phyloP scores from a whole-genome alignment of 768 basidiomycete species.

The Pulveroboletus sp. region DNA sequence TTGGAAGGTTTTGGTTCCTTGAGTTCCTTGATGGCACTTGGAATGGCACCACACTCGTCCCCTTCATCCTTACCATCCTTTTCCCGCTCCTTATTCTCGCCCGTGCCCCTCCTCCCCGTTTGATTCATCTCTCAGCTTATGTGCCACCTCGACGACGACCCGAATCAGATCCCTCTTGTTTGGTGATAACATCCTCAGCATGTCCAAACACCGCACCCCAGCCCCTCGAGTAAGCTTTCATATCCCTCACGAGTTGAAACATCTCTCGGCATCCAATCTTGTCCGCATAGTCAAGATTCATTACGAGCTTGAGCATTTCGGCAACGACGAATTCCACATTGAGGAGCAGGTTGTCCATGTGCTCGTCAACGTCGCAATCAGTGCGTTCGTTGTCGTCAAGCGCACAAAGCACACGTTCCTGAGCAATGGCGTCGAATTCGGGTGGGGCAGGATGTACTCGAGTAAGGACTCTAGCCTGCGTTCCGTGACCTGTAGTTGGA shows the following conservation, averaged over 20 bases:
- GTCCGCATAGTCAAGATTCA: slow-evolving; percentile 84
- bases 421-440: slow-evolving; percentile 39
- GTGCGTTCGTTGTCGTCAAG: slow-evolving; percentile 33
- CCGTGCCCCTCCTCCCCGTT: slow-evolving; percentile 39
- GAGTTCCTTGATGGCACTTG: slow-evolving; percentile 9
- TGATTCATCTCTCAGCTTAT: slow-evolving; percentile 57
- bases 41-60: slow-evolving; percentile 10
- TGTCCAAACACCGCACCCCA: slow-evolving; percentile 75
- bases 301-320: slow-evolving; percentile 75
- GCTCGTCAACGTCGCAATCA: slow-evolving; percentile 43
- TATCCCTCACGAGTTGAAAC: slow-evolving; percentile 79
- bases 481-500: slow-evolving; percentile 24
- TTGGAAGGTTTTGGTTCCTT: slow-evolving; percentile 27
- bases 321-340: slow-evolving; percentile 59
- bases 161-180: slow-evolving; percentile 83
- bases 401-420: slow-evolving; percentile 27
- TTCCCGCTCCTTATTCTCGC: slow-evolving; percentile 32
- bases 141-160: slow-evolving; percentile 83
- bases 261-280: slow-evolving; percentile 88
- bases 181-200: slow-evolving; percentile 65
- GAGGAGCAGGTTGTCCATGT: slow-evolving; percentile 32
- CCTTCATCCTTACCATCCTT: slow-evolving; percentile 29
- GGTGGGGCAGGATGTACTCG: slow-evolving; percentile 9
- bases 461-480: slow-evolving; percentile 4
- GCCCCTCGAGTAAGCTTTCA: slow-evolving; percentile 67